Percentiles rank a stretch among this genome's conserved stretches.
Conservation (phyloP, 495 filamentous ascomycete genomes). For the Polyplosphaeria fusca region DNA sequence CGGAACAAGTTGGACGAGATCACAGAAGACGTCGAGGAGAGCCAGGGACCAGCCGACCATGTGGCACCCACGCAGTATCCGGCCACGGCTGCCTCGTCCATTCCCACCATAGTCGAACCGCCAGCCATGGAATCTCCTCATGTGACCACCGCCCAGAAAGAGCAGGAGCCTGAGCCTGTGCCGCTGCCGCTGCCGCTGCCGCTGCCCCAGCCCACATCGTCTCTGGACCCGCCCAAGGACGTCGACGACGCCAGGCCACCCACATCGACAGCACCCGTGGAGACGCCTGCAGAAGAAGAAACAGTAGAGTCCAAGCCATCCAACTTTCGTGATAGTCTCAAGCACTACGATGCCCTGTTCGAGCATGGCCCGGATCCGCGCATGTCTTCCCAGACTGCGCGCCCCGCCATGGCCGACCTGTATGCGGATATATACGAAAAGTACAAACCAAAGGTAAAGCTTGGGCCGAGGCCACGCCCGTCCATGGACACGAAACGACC, state of each 20-base stretch:
- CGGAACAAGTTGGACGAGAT: slow-evolving; percentile 77
- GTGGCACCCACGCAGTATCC: slow-evolving; percentile 12
- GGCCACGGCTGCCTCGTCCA: slow-evolving; percentile 15
- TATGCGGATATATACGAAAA: slow-evolving; percentile 29
- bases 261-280: slow-evolving; percentile 7
- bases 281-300: slow-evolving; percentile 10
- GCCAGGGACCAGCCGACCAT: slow-evolving; percentile 40
- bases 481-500: slow-evolving; percentile 32
- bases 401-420: slow-evolving; percentile 27
- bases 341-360: slow-evolving; percentile 27
- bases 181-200: background rate
- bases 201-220: background rate
- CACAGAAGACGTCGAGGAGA: slow-evolving; percentile 76
- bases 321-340: slow-evolving; percentile 20
- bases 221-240: background rate
- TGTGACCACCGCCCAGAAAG: background rate
- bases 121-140: background rate
- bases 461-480: slow-evolving; percentile 28
- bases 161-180: background rate
- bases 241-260: background rate
- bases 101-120: slow-evolving; percentile 17
- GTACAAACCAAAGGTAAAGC: slow-evolving; percentile 36
- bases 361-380: slow-evolving; percentile 28
- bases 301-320: background rate
- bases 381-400: slow-evolving; percentile 32